Evolutionary conservation across 176 grass and related monocot genomes (phyloP), one percentile per base, ranked within the genome.

Genomic region (Pontederia paniculata): DNA sequence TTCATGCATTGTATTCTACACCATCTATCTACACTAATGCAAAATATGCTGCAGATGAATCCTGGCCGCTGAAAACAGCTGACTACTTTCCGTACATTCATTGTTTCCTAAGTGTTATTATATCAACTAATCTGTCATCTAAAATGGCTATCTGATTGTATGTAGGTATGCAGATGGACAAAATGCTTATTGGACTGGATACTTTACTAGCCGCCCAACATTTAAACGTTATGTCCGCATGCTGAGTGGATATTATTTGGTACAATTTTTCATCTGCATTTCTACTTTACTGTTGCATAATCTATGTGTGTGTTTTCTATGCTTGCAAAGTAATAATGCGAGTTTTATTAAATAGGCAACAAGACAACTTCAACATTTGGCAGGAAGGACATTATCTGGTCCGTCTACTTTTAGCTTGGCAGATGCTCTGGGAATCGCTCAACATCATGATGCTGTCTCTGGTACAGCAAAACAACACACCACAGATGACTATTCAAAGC

Each of bases 181-280:
- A 53, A 89, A 95, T 83, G 78, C 89, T 59, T 95, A 95, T 68
- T 95, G 89, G 89, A 95, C 89, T 67, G 89, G 89, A 17, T 95
- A 85, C 63, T 95, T 89, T 69, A 83, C 85, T 47, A 95, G 89
- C 76, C 78, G 85, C 12, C 85, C 89, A 13, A 68, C 76, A 57
- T 95, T 95, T 48, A 95, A 95, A 62, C 58, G 76, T 69, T 95
- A 89, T 75, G 78, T 95, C 65, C 84, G 89, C 60, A 65, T 69
- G 17, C 67, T 78, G 14, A 89, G 84, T 73, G 89, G 81, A 67
- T 95, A 86, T 70, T 95, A 85, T 70, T 54, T 89, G 89, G 89
- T 95, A 89, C 21, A 52, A 12, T 55, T 65, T 61, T 50, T 41
- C 12, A 13, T 10, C 48, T 16, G 17, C 42, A 12, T 53, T 54